phyloP scores from a whole-genome alignment of 176 grass and related monocot species.

The Microstegium vimineum region DNA sequence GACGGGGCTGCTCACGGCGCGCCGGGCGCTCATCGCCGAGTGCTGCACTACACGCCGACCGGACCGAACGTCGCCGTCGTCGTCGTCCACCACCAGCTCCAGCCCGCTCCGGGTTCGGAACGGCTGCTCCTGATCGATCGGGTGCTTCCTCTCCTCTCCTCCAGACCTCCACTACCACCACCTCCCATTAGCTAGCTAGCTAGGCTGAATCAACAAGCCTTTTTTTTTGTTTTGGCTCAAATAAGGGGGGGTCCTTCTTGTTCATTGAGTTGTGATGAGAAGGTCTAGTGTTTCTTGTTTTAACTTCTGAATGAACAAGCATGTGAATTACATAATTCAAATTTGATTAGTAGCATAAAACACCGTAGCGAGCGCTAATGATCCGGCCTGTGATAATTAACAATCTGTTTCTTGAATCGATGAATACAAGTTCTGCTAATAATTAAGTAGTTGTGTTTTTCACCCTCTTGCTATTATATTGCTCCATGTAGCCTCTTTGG shows the following conservation, averaged over 20 bases:
- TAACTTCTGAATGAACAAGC: background rate
- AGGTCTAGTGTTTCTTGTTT: background rate
- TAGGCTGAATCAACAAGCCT: background rate
- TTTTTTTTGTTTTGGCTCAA: constrained; percentile 19
- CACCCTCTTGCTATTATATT: background rate
- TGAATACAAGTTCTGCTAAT: background rate
- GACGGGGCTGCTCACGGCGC: constrained; percentile 40
- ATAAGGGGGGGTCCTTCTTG: constrained; percentile 28
- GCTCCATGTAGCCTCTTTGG: background rate
- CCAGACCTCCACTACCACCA: no score
- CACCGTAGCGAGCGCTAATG: background rate
- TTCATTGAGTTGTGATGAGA: constrained; percentile 24
- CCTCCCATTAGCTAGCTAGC: background rate
- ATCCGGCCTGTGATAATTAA: background rate
- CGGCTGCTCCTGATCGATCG: constrained; percentile 26
- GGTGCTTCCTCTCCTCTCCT: background rate
- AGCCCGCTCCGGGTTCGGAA: constrained; percentile 33
- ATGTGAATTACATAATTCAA: constrained; percentile 29
- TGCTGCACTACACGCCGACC: constrained; percentile 11
- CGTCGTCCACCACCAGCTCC: background rate
- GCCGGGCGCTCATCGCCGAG: constrained; percentile 50
- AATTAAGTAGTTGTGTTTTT: background rate
- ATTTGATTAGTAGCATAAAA: constrained; percentile 9
- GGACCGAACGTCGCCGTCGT: background rate
- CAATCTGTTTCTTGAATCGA: background rate